phyloP scores from a whole-genome alignment of 148 eudicot genomes.

The Chenopodium formosanum region DNA sequence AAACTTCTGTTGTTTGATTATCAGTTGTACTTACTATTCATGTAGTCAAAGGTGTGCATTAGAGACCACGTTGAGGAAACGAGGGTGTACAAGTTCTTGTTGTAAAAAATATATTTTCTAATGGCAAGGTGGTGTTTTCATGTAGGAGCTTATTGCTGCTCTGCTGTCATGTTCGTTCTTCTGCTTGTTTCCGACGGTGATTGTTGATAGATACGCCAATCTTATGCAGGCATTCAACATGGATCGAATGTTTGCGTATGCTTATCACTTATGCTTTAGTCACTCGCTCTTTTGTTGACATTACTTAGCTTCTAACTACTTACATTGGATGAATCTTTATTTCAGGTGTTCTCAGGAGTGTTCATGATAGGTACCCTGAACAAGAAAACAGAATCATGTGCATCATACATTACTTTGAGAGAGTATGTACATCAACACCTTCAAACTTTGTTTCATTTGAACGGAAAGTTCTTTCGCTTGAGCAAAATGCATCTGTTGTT shows the following conservation, averaged over 20 bases:
- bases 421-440: slow-evolving; percentile 56
- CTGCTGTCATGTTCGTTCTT: slow-evolving; percentile 78
- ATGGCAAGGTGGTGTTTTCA: not conserved
- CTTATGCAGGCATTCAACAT: slow-evolving; percentile 70
- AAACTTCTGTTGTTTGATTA: too few species aligned
- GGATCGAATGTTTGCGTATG: slow-evolving; percentile 80
- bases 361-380: slow-evolving; percentile 49
- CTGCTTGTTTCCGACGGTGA: slow-evolving; percentile 65
- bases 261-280: not conserved
- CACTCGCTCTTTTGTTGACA: not conserved
- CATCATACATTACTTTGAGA: slow-evolving; percentile 70
- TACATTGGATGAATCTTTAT: not conserved
- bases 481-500: slow-evolving; percentile 27
- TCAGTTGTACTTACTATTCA: too few species aligned
- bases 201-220: slow-evolving; percentile 47
- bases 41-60: too few species aligned
- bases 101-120: not conserved
- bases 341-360: slow-evolving; percentile 42
- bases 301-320: not conserved
- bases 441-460: slow-evolving; percentile 63
- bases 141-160: slow-evolving; percentile 61
- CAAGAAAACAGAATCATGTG: slow-evolving; percentile 76
- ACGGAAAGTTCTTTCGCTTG: slow-evolving; percentile 66
- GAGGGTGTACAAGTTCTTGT: not conserved
- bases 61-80: too few species aligned